phyloP scores from a whole-genome alignment of 2,329 filamentous ascomycete genomes.

The Parascedosporium putredinis region DNA sequence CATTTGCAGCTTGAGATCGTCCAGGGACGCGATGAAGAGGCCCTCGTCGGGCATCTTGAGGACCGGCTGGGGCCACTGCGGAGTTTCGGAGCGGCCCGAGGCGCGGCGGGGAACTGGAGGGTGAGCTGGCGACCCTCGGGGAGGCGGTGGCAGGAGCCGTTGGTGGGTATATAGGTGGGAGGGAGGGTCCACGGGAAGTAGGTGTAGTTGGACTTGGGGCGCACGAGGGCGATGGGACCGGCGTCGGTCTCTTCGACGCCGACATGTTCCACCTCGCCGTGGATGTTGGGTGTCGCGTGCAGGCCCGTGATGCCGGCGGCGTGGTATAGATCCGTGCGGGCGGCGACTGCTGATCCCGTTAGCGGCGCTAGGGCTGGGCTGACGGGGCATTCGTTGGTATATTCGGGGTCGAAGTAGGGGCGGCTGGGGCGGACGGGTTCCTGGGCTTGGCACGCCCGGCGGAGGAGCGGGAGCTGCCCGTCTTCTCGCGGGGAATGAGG shows the following conservation, averaged over 20 bases:
- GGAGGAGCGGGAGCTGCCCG: neutral
- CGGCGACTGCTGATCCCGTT: constrained; percentile 68
- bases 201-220: constrained; percentile 64
- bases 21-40: constrained; percentile 26
- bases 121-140: constrained; percentile 59
- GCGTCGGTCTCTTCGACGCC: constrained; percentile 32
- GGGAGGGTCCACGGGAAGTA: constrained; percentile 93
- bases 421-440: constrained; percentile 16
- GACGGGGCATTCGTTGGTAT: constrained; percentile 55
- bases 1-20: constrained; percentile 54
- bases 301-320: constrained; percentile 77
- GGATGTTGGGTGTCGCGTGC: constrained; percentile 61
- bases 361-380: constrained; percentile 51
- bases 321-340: constrained; percentile 74
- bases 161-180: constrained; percentile 56
- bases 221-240: constrained; percentile 29
- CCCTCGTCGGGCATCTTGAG: constrained; percentile 13
- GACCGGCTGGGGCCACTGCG: constrained; percentile 25
- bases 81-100: constrained; percentile 27
- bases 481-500: constrained; percentile 51
- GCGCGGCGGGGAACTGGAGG: constrained; percentile 50
- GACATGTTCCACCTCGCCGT: constrained; percentile 31
- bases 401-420: constrained; percentile 32
- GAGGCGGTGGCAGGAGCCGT: constrained; percentile 69
- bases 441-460: constrained; percentile 7